These are phyloP conservation scores for Lolium multiflorum DNA, from an alignment of 176 grass and related monocot genomes.

Conservation along the genomic window DNA sequence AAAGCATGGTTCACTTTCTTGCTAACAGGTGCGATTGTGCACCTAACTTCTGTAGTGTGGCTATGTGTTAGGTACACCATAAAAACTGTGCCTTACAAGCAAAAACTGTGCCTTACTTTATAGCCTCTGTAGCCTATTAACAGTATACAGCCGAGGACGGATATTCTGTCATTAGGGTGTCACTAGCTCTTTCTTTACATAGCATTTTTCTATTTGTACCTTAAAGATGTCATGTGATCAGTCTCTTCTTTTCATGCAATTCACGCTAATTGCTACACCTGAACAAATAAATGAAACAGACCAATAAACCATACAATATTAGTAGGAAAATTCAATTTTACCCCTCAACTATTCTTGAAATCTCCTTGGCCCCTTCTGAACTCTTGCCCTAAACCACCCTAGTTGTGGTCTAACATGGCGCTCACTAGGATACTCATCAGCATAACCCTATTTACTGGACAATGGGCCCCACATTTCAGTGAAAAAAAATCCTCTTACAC, in stretches of 20 bases:
- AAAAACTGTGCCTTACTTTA: neutral
- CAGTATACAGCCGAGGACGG: neutral
- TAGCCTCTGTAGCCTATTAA: neutral
- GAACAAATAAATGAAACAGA: conserved; percentile 5
- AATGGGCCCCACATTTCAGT: neutral
- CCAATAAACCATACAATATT: conserved; percentile 9
- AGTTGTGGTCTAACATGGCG: neutral
- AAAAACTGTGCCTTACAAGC: no score
- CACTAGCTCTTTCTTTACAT: neutral
- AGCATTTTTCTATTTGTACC: neutral
- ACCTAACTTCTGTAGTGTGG: neutral
- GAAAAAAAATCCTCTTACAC: neutral
- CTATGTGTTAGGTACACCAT: neutral
- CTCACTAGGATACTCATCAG: neutral
- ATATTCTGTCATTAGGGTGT: neutral
- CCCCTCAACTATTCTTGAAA: conserved; percentile 7
- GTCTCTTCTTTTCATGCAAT: neutral
- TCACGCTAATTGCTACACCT: neutral
- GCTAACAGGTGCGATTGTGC: neutral
- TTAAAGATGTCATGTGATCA: neutral
- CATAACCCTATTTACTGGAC: neutral
- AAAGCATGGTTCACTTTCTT: neutral
- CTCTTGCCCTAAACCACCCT: conserved; percentile 15
- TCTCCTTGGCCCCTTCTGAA: neutral
- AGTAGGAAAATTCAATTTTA: neutral